Conservation (phyloP, 2,329 filamentous ascomycete species). For the Ilyonectria destructans region DNA sequence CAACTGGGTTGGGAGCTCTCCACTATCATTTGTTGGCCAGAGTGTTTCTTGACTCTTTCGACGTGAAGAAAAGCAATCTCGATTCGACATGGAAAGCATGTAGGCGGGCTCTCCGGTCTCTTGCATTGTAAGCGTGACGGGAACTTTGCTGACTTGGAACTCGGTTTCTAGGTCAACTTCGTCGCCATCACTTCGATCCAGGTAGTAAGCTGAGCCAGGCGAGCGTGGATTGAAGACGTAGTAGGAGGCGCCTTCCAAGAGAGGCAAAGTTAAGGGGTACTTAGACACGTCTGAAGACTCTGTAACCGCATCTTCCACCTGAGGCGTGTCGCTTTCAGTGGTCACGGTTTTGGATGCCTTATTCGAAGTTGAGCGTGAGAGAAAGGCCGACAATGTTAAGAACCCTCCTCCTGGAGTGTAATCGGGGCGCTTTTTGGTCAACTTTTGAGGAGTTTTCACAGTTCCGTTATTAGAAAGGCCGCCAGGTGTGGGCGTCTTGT, state of each 20-base stretch:
- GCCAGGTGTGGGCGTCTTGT: not conserved
- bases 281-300: not conserved
- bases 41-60: slow-evolving; percentile 24
- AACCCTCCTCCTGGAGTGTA: slow-evolving; percentile 33
- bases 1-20: slow-evolving; percentile 5
- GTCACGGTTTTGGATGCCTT: slow-evolving; percentile 41
- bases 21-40: slow-evolving; percentile 23
- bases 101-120: slow-evolving; percentile 29
- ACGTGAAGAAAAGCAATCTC: slow-evolving; percentile 19
- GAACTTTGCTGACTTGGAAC: slow-evolving; percentile 31
- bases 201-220: slow-evolving; percentile 34
- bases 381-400: slow-evolving; percentile 32
- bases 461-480: not conserved
- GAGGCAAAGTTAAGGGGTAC: slow-evolving; percentile 11
- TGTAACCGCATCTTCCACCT: slow-evolving; percentile 4
- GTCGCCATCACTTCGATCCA: slow-evolving; percentile 31
- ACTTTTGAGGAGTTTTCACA: not conserved
- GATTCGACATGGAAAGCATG: slow-evolving; percentile 32
- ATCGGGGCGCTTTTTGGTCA: slow-evolving; percentile 34
- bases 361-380: slow-evolving; percentile 18
- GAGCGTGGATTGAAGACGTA: slow-evolving; percentile 41
- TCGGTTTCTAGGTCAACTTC: slow-evolving; percentile 4
- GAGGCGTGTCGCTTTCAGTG: slow-evolving; percentile 33
- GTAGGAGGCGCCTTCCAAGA: slow-evolving; percentile 29
- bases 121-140: slow-evolving; percentile 29